These are phyloP conservation scores for Citrullus colocynthis DNA, from an alignment of 306 rosid genomes.

Conservation along the genomic window DNA sequence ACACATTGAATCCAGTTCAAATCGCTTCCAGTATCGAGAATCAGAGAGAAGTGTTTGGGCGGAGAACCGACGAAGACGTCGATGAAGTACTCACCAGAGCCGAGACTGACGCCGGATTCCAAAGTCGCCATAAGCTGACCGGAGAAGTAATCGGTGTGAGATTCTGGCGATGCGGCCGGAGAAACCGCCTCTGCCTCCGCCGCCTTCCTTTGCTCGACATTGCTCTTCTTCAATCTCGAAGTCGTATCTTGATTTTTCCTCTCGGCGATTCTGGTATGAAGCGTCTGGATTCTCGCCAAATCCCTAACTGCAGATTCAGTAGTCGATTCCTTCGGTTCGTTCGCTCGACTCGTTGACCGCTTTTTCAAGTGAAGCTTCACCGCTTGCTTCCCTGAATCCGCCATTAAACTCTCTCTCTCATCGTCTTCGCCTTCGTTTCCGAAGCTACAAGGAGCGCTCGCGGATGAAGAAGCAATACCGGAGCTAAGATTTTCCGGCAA, in stretches of 20 bases:
- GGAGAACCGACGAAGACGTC: slow-evolving; percentile 95
- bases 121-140: slow-evolving; percentile 75
- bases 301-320: slow-evolving; percentile 46
- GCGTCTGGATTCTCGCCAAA: slow-evolving; percentile 66
- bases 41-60: slow-evolving; percentile 72
- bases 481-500: slow-evolving; percentile 56
- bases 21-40: slow-evolving; percentile 95
- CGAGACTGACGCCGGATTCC: slow-evolving; percentile 88
- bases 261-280: slow-evolving; percentile 49
- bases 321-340: slow-evolving; percentile 32
- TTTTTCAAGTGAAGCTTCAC: slow-evolving; percentile 60
- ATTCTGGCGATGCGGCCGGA: slow-evolving; percentile 38
- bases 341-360: slow-evolving; percentile 18
- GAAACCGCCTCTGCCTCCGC: background rate
- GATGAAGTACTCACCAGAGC: slow-evolving; percentile 96
- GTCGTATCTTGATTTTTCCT: slow-evolving; percentile 70
- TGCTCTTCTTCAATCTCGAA: slow-evolving; percentile 42
- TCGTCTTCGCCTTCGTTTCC: slow-evolving; percentile 17
- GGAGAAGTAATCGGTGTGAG: slow-evolving; percentile 16
- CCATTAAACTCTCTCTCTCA: slow-evolving; percentile 10
- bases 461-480: slow-evolving; percentile 44
- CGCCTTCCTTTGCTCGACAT: slow-evolving; percentile 10
- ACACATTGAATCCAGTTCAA: slow-evolving; percentile 95
- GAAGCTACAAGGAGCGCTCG: slow-evolving; percentile 37
- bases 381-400: slow-evolving; percentile 19